Conservation (phyloP, 1,139 yeast genomes). For the Ogataea hybrid region DNA sequence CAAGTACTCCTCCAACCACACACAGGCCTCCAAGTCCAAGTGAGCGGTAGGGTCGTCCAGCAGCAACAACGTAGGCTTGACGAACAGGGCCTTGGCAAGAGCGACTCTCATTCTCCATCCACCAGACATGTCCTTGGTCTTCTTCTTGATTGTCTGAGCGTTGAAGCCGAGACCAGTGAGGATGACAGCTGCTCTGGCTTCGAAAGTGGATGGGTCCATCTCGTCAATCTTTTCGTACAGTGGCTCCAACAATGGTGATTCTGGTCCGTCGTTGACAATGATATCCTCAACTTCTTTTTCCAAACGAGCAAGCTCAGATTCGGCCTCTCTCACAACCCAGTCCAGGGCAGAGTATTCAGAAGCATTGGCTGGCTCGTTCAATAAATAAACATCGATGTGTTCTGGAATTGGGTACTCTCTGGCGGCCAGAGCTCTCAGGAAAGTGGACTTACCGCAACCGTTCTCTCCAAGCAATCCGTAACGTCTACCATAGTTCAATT, state of each 20-base stretch:
- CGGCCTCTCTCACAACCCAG: constrained; percentile 97
- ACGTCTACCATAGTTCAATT: constrained; percentile 95
- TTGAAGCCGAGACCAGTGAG: constrained; percentile 98
- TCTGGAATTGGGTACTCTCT: constrained; percentile 96
- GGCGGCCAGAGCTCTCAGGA: constrained; percentile 88
- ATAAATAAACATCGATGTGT: constrained; percentile 81
- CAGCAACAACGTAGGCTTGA: constrained; percentile 79
- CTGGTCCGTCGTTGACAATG: constrained; percentile 92
- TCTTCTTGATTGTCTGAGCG: constrained; percentile 75
- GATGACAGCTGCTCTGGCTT: constrained; percentile 93
- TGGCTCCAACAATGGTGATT: constrained; percentile 79
- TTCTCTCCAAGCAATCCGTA: constrained; percentile 97
- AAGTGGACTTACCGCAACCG: constrained; percentile 98
- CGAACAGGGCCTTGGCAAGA: constrained; percentile 77
- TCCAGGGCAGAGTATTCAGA: constrained; percentile 90
- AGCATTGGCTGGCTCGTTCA: constrained; percentile 98
- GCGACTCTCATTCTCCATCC: constrained; percentile 96
- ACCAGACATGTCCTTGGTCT: constrained; percentile 99
- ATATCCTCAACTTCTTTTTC: constrained; percentile 91
- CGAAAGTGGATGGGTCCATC: constrained; percentile 95
- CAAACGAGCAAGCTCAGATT: constrained; percentile 82
- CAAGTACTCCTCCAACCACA: constrained; percentile 98
- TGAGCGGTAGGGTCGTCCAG: constrained; percentile 99
- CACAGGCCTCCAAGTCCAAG: constrained; percentile 99
- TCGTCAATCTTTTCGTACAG: constrained; percentile 93